Evolutionary conservation across 228 moss, liverwort and hornwort species (phyloP).

Genomic region (Sphagnum magellanicum): DNA sequence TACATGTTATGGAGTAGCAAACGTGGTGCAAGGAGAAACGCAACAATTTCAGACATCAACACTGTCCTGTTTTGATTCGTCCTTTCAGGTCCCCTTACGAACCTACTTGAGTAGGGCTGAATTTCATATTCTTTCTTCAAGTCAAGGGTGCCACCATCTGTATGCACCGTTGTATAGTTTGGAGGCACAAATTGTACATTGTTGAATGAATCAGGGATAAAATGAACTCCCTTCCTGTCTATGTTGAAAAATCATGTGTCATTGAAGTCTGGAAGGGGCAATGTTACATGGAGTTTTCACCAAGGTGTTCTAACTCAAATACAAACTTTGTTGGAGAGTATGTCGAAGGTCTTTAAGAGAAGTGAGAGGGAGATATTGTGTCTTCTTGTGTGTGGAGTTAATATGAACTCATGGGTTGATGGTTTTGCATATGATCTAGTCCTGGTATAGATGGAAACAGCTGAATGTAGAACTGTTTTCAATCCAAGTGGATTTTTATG

Average conservation of each 20-base stretch:
- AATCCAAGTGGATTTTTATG: too few relatives aligned
- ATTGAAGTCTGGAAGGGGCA: too few relatives aligned
- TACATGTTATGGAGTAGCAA: neutral
- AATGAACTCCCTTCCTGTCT: neutral
- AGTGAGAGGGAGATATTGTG: too few relatives aligned
- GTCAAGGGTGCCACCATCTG: neutral
- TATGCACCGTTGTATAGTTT: constrained; percentile 2
- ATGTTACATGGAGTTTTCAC: too few relatives aligned
- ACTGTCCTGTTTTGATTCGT: neutral
- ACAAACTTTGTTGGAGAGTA: too few relatives aligned
- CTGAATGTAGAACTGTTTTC: too few relatives aligned
- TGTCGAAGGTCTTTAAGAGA: too few relatives aligned
- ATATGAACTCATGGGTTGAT: too few relatives aligned
- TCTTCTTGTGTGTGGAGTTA: too few relatives aligned
- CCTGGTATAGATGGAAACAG: too few relatives aligned
- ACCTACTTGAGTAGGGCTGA: neutral
- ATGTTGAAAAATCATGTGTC: neutral
- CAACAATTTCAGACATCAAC: neutral
- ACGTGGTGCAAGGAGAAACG: neutral
- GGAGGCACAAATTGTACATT: constrained; percentile 2
- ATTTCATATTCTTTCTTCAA: neutral
- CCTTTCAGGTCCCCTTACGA: neutral
- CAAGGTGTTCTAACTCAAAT: too few relatives aligned
- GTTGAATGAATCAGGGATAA: neutral
- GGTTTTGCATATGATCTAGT: too few relatives aligned